Evolutionary conservation across 345 rosid genomes (phyloP).

Genomic region (Pelargonium nanum): DNA sequence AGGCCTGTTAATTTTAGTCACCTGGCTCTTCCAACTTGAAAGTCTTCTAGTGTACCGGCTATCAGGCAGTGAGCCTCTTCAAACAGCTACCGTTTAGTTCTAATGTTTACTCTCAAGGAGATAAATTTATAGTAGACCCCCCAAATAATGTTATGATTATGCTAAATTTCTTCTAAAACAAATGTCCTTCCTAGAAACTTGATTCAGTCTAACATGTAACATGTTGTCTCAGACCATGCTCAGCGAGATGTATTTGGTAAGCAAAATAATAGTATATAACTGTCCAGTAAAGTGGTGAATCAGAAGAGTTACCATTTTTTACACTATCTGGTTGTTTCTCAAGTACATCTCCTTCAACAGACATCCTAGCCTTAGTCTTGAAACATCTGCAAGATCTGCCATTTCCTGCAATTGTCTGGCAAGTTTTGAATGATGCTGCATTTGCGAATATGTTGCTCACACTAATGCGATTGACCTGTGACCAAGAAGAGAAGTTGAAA

Average conservation of each 20-base stretch:
- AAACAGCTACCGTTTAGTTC: no score
- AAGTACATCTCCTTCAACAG: conserved; percentile 37
- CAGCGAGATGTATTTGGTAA: background rate
- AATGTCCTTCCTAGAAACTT: background rate
- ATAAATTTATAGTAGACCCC: no score
- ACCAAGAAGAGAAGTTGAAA: background rate
- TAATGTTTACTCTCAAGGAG: no score
- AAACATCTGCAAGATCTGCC: conserved; percentile 20
- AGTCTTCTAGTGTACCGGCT: no score
- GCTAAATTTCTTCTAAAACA: no score
- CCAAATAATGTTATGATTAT: no score
- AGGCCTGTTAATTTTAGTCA: no score
- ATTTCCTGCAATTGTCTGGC: conserved; percentile 16
- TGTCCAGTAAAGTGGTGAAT: background rate
- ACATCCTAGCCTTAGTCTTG: conserved; percentile 33
- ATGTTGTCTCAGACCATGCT: background rate
- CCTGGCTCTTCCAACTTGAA: no score
- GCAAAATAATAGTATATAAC: background rate
- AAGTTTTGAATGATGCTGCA: conserved; percentile 13
- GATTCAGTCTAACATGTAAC: background rate
- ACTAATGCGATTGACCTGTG: conserved; percentile 24
- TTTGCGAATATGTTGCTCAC: conserved; percentile 15
- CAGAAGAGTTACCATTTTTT: conserved; percentile 37
- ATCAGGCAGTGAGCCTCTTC: no score
- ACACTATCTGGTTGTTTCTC: conserved; percentile 35